Evolutionary conservation across 305 asterid genomes (phyloP), one percentile per base, ranked within the genome.

Genomic region (Plantago rigida): DNA sequence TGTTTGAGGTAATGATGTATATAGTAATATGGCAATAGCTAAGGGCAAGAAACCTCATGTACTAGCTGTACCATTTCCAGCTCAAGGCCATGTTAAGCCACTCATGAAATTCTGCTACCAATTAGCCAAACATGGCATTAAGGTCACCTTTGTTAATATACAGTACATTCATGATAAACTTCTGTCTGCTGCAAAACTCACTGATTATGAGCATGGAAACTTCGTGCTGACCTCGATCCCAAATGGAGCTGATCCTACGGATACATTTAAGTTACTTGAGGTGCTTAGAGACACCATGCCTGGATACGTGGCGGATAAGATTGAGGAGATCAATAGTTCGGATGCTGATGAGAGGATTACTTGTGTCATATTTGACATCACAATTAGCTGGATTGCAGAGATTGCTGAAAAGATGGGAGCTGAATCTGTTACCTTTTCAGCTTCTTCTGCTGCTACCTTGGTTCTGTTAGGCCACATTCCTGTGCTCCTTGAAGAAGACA

Each of bases 71-170:
- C 81, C 87, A 9, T 74, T 54, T 55, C 91, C 87, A 0, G 82
- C 79, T 22, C 91, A 84, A 65, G 91, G 83, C 26, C 91, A 84
- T 47, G 85, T 81, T 1, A 70, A 41, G 67, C 81, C 91, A 4
- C 72, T 84, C 62, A 51, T 79, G 73, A 77, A 81, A 17, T 59
- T 81, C 11, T 69, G 73, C 0, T 65, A 63, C 39, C 54, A 62
- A 57, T 60, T 84, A 44, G 82, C 80, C 48, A 62, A 64, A 13
- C 69, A 47, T 0, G 85, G 85, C 12, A 70, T 77, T 47, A 81
- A 77, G 58, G 84, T 84, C 6, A 81, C 85, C 0, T 72, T 79
- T 31, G 84, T 77, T n/a, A 84, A 81, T 81, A 72, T 72, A 14
- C 78, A 84, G 29, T 14, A 65, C 53, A 36, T 75, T 19, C 87